Evolutionary conservation across 768 basidiomycete genomes (phyloP).

Genomic region (Calocybe indica): DNA sequence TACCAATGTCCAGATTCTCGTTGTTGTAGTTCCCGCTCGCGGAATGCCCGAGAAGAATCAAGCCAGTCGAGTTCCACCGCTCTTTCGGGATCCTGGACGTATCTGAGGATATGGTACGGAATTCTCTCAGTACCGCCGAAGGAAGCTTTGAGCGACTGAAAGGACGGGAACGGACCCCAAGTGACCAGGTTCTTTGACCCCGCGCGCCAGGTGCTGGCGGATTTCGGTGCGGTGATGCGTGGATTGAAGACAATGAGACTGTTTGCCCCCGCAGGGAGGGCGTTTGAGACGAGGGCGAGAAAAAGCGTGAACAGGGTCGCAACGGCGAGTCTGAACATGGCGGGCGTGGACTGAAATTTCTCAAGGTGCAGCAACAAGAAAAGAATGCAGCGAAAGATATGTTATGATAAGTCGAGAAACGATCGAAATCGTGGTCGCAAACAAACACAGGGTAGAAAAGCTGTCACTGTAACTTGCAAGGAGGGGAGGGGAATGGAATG

Average conservation of each 20-base stretch:
- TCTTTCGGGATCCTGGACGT: conserved; percentile 31
- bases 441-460: too few species aligned
- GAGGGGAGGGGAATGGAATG: too few species aligned
- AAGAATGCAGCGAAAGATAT: too few species aligned
- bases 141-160: background rate
- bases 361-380: too few species aligned
- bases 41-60: conserved; percentile 40
- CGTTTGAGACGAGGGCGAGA: conserved; percentile 18
- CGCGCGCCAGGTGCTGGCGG: conserved; percentile 26
- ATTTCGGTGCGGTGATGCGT: conserved; percentile 31
- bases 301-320: conserved; percentile 16
- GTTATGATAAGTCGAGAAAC: too few species aligned
- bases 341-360: too few species aligned
- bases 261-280: conserved; percentile 13
- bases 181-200: conserved; percentile 31
- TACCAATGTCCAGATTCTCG: conserved; percentile 48
- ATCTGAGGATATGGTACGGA: conserved; percentile 12
- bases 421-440: too few species aligned
- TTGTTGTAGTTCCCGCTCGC: conserved; percentile 18
- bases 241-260: conserved; percentile 34
- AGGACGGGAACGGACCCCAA: conserved; percentile 25
- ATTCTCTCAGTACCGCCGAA: background rate
- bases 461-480: too few species aligned
- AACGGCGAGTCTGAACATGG: too few species aligned
- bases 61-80: conserved; percentile 26